These are phyloP conservation scores for Carallia brachiata DNA, from an alignment of 345 rosid species.

Conservation along the genomic window DNA sequence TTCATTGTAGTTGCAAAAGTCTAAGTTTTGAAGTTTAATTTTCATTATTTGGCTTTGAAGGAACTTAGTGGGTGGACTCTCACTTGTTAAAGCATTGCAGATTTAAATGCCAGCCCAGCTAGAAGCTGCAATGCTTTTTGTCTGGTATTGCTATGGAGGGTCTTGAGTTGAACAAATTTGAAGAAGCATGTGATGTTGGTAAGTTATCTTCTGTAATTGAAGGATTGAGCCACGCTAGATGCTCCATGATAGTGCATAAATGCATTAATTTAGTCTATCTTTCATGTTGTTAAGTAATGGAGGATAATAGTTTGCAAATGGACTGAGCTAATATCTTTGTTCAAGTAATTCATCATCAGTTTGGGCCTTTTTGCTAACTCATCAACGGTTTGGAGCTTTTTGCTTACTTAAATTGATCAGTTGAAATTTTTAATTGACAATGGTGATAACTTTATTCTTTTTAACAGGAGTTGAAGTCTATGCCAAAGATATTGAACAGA, in stretches of 20 bases:
- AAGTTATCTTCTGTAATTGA: slow-evolving; percentile 17
- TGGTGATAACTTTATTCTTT: slow-evolving; percentile 20
- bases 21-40: too few species aligned
- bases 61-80: too few species aligned
- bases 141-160: slow-evolving; percentile 48
- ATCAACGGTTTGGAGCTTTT: background rate
- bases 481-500: slow-evolving; percentile 54
- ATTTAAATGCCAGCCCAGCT: slow-evolving; percentile 80
- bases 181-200: slow-evolving; percentile 94
- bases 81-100: slow-evolving; percentile 33
- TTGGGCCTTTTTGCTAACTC: too few species aligned
- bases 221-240: background rate
- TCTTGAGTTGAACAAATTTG: slow-evolving; percentile 61
- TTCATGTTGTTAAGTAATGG: slow-evolving; percentile 86
- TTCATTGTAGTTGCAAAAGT: too few species aligned
- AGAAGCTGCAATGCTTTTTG: slow-evolving; percentile 69
- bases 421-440: slow-evolving; percentile 12
- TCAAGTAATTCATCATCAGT: too few species aligned
- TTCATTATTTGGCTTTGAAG: too few species aligned
- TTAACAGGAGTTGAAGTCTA: slow-evolving; percentile 79
- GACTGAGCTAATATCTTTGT: too few species aligned
- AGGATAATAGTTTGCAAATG: slow-evolving; percentile 39
- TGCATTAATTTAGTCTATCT: slow-evolving; percentile 39
- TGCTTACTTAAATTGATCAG: slow-evolving; percentile 2
- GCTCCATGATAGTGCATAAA: slow-evolving; percentile 14